Evolutionary conservation across 768 basidiomycete genomes (phyloP).

Genomic region (Asterophora parasitica): DNA sequence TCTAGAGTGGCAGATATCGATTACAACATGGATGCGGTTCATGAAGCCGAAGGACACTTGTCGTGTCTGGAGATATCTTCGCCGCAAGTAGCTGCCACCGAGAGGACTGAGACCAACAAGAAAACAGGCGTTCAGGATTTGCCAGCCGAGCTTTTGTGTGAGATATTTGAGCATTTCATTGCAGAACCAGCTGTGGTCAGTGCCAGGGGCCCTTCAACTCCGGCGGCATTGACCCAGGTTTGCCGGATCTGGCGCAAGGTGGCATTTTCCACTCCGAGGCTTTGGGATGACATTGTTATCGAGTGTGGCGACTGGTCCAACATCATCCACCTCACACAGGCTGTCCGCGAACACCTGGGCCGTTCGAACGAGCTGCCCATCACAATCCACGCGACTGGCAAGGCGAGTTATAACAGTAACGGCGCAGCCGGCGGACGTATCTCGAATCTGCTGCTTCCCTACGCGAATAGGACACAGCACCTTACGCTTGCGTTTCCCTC

Average conservation of each 20-base stretch:
- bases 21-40: not conserved
- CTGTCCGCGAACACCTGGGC: slow-evolving; percentile 3
- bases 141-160: slow-evolving; percentile 10
- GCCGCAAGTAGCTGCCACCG: not conserved
- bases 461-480: slow-evolving; percentile 5
- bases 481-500: slow-evolving; percentile 10
- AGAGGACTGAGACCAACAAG: not conserved
- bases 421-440: not conserved
- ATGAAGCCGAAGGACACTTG: not conserved
- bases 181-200: not conserved
- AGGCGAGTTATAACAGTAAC: not conserved
- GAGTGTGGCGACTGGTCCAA: slow-evolving; percentile 9
- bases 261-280: not conserved
- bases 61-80: not conserved
- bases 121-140: not conserved
- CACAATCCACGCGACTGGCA: not conserved
- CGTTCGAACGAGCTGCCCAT: slow-evolving; percentile 2
- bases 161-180: slow-evolving; percentile 7
- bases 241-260: slow-evolving; percentile 9
- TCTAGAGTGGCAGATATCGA: not conserved
- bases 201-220: not conserved
- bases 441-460: not conserved
- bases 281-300: slow-evolving; percentile 11
- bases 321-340: not conserved
- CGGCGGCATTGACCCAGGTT: slow-evolving; percentile 3